Conservation (phyloP, 1,139 yeast genomes). For the Pichia sp. region DNA sequence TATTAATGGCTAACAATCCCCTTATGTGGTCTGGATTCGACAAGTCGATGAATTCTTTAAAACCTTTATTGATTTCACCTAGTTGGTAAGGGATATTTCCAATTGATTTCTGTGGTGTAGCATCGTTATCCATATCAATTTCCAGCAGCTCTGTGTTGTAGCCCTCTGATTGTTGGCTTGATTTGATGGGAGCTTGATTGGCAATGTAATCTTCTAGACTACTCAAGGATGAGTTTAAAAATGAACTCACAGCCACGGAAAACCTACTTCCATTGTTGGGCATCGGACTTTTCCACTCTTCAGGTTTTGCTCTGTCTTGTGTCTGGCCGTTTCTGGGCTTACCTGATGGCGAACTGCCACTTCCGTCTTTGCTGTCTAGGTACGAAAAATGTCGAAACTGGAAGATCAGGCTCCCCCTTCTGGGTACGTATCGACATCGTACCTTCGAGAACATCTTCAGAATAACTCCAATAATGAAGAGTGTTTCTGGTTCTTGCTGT, state of each 20-base stretch:
- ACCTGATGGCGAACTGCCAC: background rate
- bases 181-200: conserved; percentile 11
- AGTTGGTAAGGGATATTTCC: conserved; percentile 2
- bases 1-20: background rate
- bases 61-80: background rate
- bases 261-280: background rate
- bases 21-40: conserved; percentile 9
- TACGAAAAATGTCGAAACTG: conserved; percentile 11
- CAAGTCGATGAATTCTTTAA: conserved; percentile 14
- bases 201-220: conserved; percentile 15
- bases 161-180: background rate
- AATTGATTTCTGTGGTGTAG: background rate
- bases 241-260: conserved; percentile 9
- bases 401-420: background rate
- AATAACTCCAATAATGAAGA: too few species aligned
- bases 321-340: background rate
- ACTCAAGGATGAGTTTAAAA: conserved; percentile 13
- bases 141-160: conserved; percentile 4
- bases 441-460: background rate
- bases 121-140: background rate
- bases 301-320: too few species aligned
- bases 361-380: background rate
- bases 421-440: conserved; percentile 3
- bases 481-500: too few species aligned
- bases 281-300: too few species aligned